A percentile compares a stretch with the other conserved stretches of the same genome.
Conservation (phyloP, 805 yeast genomes). For the Pichia exigua region DNA sequence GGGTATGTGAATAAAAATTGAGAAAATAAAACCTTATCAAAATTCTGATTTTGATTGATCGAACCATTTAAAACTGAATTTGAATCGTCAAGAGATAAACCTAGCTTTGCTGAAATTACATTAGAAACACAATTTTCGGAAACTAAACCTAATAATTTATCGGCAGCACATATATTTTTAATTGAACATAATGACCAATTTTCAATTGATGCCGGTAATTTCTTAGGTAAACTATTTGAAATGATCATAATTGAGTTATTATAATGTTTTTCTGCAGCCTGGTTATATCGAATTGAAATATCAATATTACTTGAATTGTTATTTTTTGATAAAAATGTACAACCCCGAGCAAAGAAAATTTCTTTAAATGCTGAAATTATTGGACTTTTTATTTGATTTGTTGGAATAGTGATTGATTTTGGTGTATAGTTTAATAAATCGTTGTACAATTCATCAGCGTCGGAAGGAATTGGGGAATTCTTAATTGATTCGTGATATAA, state of each 20-base stretch:
- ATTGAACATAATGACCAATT: conserved; percentile 36
- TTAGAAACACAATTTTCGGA: conserved; percentile 9
- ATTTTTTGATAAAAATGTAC: conserved; percentile 29
- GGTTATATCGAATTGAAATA: conserved; percentile 15
- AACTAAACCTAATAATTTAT: conserved; percentile 26
- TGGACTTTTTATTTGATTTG: conserved; percentile 12
- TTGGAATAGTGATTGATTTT: conserved; percentile 14
- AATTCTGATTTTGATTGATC: not conserved
- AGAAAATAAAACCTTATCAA: conserved; percentile 6
- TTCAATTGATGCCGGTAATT: not conserved
- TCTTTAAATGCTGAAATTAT: conserved; percentile 21
- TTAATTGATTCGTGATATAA: conserved; percentile 10
- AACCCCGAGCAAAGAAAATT: conserved; percentile 34
- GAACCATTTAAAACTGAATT: not conserved
- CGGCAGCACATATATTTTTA: conserved; percentile 32
- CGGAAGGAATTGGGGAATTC: not conserved
- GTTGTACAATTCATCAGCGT: conserved; percentile 3
- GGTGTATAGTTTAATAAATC: conserved; percentile 27
- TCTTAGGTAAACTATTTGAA: not conserved
- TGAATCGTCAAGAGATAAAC: not conserved
- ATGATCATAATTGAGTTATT: conserved; percentile 20
- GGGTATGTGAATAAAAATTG: conserved; percentile 35
- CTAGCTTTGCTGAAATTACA: not conserved
- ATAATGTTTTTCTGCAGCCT: conserved; percentile 20
- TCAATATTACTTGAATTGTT: conserved; percentile 7